Evolutionary conservation across 768 basidiomycete species (phyloP).

Genomic region (Mycena kentingensis): DNA sequence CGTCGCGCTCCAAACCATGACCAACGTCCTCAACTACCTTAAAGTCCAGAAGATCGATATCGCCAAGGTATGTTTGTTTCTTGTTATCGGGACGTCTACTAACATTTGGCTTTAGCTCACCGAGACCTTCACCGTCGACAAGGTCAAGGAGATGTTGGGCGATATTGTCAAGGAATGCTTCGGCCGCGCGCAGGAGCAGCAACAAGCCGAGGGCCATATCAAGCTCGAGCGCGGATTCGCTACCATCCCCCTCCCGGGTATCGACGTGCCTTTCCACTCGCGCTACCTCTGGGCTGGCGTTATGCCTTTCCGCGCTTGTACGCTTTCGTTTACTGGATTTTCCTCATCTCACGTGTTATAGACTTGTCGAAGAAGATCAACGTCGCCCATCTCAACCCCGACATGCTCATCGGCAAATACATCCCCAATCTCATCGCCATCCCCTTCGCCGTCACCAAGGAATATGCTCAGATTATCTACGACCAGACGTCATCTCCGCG

Average conservation of each 20-base stretch:
- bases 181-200: slow-evolving; percentile 73
- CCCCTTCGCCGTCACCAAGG: slow-evolving; percentile 79
- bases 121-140: slow-evolving; percentile 84
- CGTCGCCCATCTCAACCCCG: slow-evolving; percentile 85
- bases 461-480: slow-evolving; percentile 93
- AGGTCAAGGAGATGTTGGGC: slow-evolving; percentile 93
- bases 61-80: slow-evolving; percentile 58
- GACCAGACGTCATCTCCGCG: slow-evolving; percentile 95
- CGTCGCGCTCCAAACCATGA: slow-evolving; percentile 88
- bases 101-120: slow-evolving; percentile 58
- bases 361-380: slow-evolving; percentile 99
- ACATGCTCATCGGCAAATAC: slow-evolving; percentile 92
- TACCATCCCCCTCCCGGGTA: slow-evolving; percentile 92
- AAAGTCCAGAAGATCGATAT: slow-evolving; percentile 97
- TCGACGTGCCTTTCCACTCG: slow-evolving; percentile 99
- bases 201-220: slow-evolving; percentile 84
- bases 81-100: not conserved
- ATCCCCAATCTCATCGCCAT: slow-evolving; percentile 95
- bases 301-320: slow-evolving; percentile 94
- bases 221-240: slow-evolving; percentile 96
- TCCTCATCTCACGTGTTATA: slow-evolving; percentile 29
- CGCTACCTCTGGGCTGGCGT: slow-evolving; percentile 99
- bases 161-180: slow-evolving; percentile 88
- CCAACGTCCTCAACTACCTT: slow-evolving; percentile 94
- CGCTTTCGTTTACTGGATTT: slow-evolving; percentile 34